A percentile compares a stretch with the other conserved stretches of the same genome.
These are phyloP conservation scores for Anthostomella pinea DNA, from an alignment of 2,329 filamentous ascomycete species.

Conservation along the genomic window DNA sequence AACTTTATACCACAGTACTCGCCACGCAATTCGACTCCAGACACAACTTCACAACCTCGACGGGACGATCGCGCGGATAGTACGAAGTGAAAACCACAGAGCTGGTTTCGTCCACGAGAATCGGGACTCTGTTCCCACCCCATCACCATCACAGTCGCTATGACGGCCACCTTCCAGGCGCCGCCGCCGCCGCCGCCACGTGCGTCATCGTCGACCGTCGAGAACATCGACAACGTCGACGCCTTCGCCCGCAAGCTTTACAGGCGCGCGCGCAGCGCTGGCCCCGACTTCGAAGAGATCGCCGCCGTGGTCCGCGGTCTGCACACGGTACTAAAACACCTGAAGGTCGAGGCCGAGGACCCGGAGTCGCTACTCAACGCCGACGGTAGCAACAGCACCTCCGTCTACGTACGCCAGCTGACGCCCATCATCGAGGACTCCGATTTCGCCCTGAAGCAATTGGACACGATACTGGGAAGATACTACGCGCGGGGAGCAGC, in stretches of 20 bases:
- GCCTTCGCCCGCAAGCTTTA: slow-evolving; percentile 54
- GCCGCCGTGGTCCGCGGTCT: slow-evolving; percentile 50
- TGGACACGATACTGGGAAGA: slow-evolving; percentile 51
- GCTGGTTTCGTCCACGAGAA: slow-evolving; percentile 1
- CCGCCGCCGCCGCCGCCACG: slow-evolving; percentile 3
- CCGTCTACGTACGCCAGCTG: slow-evolving; percentile 49
- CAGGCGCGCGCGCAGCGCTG: slow-evolving; percentile 48
- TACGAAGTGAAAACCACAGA: neutral
- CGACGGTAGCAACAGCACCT: slow-evolving; percentile 34
- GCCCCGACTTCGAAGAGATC: slow-evolving; percentile 48
- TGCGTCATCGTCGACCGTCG: slow-evolving; percentile 20
- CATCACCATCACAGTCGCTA: slow-evolving; percentile 1
- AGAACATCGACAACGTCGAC: slow-evolving; percentile 54
- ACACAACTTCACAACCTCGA: neutral
- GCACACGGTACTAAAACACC: slow-evolving; percentile 54
- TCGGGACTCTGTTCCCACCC: slow-evolving; percentile 14
- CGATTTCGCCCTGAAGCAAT: slow-evolving; percentile 52
- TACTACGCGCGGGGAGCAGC: slow-evolving; percentile 34
- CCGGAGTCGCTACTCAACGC: slow-evolving; percentile 53
- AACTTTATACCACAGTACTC: too few relatives aligned
- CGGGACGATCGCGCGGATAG: neutral
- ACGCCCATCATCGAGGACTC: slow-evolving; percentile 52
- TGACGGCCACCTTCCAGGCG: slow-evolving; percentile 6
- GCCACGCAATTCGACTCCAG: too few relatives aligned
- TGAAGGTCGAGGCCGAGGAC: slow-evolving; percentile 57